Conservation (phyloP, 768 basidiomycete species). For the Brasilioporus rufonigricans region DNA sequence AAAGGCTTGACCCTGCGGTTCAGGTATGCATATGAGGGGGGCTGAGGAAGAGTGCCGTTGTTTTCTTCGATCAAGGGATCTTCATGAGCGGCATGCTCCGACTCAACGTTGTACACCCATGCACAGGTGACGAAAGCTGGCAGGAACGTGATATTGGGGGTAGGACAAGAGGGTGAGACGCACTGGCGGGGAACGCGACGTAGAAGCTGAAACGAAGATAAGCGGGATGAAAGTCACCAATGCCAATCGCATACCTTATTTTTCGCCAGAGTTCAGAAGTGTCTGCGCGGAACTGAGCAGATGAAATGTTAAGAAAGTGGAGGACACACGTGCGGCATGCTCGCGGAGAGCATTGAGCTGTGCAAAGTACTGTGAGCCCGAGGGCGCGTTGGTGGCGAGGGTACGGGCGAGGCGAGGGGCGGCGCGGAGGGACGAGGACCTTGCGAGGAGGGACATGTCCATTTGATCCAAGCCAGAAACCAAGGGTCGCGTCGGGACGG, state of each 20-base stretch:
- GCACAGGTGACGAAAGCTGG: constrained; percentile 27
- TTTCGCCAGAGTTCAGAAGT: constrained; percentile 83
- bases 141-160: constrained; percentile 11
- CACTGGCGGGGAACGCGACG: constrained; percentile 74
- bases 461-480: background rate
- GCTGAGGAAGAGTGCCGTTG: constrained; percentile 66
- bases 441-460: constrained; percentile 50
- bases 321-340: constrained; percentile 60
- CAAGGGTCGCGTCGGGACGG: constrained; percentile 30
- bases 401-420: constrained; percentile 34
- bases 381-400: constrained; percentile 39
- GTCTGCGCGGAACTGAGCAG: constrained; percentile 40
- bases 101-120: constrained; percentile 53
- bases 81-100: constrained; percentile 67
- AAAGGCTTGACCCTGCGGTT: constrained; percentile 76
- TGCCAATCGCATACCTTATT: constrained; percentile 59
- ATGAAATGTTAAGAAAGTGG: constrained; percentile 1
- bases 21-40: constrained; percentile 73
- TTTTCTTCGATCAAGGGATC: constrained; percentile 72
- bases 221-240: background rate
- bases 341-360: constrained; percentile 57
- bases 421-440: constrained; percentile 44
- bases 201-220: constrained; percentile 50
- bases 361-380: constrained; percentile 43
- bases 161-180: constrained; percentile 29